A percentile compares a stretch with the other conserved stretches of the same genome.
phyloP scores from a whole-genome alignment of 1,284 basidiomycete genomes.

The Pseudozyma sp. region DNA sequence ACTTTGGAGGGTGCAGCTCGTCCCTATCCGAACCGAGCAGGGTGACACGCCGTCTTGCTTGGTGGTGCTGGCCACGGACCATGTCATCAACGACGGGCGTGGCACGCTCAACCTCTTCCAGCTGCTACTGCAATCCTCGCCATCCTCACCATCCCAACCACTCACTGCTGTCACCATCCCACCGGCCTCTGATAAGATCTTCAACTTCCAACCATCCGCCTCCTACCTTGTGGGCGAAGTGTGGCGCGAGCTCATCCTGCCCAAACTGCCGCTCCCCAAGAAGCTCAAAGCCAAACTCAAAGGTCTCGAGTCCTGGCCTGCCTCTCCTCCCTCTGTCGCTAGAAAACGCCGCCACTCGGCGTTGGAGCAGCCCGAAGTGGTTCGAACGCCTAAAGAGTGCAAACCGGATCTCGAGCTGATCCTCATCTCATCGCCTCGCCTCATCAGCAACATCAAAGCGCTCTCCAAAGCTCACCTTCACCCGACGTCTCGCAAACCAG shows the following conservation, averaged over 20 bases:
- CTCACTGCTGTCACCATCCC: slow-evolving; percentile 2
- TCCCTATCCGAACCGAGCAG: background rate
- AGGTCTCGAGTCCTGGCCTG: slow-evolving; percentile 22
- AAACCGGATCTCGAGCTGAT: slow-evolving; percentile 3
- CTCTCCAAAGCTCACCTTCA: slow-evolving; percentile 8
- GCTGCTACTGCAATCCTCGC: slow-evolving; percentile 4
- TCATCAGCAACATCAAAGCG: slow-evolving; percentile 29
- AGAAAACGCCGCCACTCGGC: background rate
- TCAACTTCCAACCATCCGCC: slow-evolving; percentile 29
- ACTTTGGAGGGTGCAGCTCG: slow-evolving; percentile 21
- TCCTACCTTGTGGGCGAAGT: slow-evolving; percentile 13
- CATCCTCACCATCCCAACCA: background rate
- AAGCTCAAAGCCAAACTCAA: slow-evolving; percentile 7
- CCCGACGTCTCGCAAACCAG: slow-evolving; percentile 8
- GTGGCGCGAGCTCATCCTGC: slow-evolving; percentile 26
- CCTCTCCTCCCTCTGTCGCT: background rate
- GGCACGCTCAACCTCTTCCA: slow-evolving; percentile 33
- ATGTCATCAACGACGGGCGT: slow-evolving; percentile 36
- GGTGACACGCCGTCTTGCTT: background rate
- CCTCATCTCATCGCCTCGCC: slow-evolving; percentile 13
- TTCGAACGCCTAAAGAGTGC: slow-evolving; percentile 4
- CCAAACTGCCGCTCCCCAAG: slow-evolving; percentile 17
- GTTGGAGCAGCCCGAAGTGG: background rate
- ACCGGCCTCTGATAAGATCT: slow-evolving; percentile 24
- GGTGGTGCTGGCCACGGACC: slow-evolving; percentile 25